Conservation (phyloP, 1,284 basidiomycete genomes). For the Cutaneotrichosporon sp. region DNA sequence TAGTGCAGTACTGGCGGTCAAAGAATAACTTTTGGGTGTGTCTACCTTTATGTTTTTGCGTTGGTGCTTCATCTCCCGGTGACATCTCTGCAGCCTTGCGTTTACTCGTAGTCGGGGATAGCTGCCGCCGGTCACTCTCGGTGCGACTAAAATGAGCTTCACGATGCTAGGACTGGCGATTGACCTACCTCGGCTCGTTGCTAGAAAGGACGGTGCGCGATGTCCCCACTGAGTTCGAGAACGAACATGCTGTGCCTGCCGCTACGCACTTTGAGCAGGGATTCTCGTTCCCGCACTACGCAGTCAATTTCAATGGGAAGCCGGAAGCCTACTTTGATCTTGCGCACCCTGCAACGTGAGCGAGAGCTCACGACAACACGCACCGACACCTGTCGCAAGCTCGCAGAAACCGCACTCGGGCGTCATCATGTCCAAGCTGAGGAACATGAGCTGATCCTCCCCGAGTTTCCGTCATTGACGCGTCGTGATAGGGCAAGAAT, state of each 20-base stretch:
- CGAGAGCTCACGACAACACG: neutral
- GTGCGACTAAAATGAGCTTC: neutral
- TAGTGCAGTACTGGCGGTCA: constrained; percentile 1
- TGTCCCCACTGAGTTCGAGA: constrained; percentile 6
- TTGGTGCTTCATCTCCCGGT: neutral
- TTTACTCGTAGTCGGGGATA: neutral
- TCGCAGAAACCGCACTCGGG: constrained; percentile 14
- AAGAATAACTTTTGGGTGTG: neutral
- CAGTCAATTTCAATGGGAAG: neutral
- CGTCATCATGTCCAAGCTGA: neutral
- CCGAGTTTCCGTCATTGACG: neutral
- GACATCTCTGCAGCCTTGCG: neutral
- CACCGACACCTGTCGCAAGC: constrained; percentile 17
- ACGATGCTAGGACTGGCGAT: neutral
- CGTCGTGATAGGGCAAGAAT: neutral
- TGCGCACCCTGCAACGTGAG: constrained; percentile 3
- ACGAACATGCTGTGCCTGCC: constrained; percentile 8
- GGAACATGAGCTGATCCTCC: neutral
- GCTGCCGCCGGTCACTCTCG: neutral
- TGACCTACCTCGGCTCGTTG: constrained; percentile 7
- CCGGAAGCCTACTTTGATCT: constrained; percentile 11
- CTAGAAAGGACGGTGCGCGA: constrained; percentile 7
- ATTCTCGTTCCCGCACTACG: constrained; percentile 14
- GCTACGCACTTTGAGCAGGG: constrained; percentile 14
- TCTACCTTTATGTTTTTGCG: constrained; percentile 4